Evolutionary conservation across 2,329 filamentous ascomycete species (phyloP).

Genomic region (Epichloe gansuensis): DNA sequence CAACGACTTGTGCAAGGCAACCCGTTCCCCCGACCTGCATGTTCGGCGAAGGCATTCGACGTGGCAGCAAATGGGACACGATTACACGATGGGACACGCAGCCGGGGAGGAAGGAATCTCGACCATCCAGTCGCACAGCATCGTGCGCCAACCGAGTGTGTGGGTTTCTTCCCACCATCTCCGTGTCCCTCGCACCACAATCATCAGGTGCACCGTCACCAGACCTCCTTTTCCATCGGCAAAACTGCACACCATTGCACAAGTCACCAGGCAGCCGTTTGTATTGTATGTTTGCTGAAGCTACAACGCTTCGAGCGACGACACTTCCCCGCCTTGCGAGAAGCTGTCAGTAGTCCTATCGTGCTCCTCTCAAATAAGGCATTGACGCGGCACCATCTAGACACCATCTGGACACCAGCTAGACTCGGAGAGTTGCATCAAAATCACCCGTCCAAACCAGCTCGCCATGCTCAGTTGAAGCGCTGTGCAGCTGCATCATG

Average conservation of each 20-base stretch:
- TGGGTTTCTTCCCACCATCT: background rate
- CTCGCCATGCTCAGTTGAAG: background rate
- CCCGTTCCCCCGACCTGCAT: background rate
- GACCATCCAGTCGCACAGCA: background rate
- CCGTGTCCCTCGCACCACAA: background rate
- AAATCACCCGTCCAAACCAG: background rate
- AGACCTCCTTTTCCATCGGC: background rate
- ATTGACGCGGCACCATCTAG: background rate
- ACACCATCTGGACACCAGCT: too few species aligned
- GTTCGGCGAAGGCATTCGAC: background rate
- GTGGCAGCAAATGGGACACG: background rate
- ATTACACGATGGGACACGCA: background rate
- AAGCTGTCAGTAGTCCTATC: background rate
- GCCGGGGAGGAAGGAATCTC: background rate
- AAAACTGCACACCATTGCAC: too few species aligned
- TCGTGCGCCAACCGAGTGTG: background rate
- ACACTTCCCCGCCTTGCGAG: background rate
- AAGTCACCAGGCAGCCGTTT: too few species aligned
- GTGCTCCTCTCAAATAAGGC: background rate
- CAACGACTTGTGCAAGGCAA: background rate
- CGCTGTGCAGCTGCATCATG: slow-evolving; percentile 5
- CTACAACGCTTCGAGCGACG: too few species aligned
- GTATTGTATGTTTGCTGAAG: too few species aligned
- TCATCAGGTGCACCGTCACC: background rate
- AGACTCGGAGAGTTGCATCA: background rate